These are phyloP conservation scores for Ambrosiella cleistominuta DNA, from an alignment of 2,329 filamentous ascomycete species.

Conservation along the genomic window DNA sequence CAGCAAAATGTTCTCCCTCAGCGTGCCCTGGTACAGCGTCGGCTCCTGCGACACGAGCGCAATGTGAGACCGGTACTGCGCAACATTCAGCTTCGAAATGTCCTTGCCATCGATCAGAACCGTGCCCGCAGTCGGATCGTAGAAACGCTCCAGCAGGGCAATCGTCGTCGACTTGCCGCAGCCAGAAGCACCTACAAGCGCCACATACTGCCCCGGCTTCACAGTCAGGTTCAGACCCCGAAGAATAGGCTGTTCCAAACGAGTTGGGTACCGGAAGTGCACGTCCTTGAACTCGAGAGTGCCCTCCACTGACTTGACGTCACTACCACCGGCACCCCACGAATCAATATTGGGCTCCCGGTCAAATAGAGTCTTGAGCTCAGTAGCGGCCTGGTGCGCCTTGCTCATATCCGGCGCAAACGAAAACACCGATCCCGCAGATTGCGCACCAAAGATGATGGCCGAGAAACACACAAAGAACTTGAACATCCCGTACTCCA, in stretches of 20 bases:
- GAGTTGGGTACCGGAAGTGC: slow-evolving; percentile 84
- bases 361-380: slow-evolving; percentile 73
- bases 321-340: slow-evolving; percentile 54
- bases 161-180: slow-evolving; percentile 93
- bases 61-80: slow-evolving; percentile 67
- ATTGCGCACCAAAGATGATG: slow-evolving; percentile 82
- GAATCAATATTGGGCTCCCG: slow-evolving; percentile 65
- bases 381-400: slow-evolving; percentile 64
- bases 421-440: slow-evolving; percentile 73
- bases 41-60: slow-evolving; percentile 89
- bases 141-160: slow-evolving; percentile 81
- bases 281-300: slow-evolving; percentile 79
- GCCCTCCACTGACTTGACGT: slow-evolving; percentile 48
- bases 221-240: slow-evolving; percentile 62
- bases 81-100: slow-evolving; percentile 64
- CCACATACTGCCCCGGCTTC: slow-evolving; percentile 65
- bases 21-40: slow-evolving; percentile 81
- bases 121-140: slow-evolving; percentile 67
- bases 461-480: slow-evolving; percentile 87
- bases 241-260: slow-evolving; percentile 80
- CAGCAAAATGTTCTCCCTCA: slow-evolving; percentile 77
- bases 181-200: slow-evolving; percentile 82
- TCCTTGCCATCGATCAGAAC: slow-evolving; percentile 71
- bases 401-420: slow-evolving; percentile 90
- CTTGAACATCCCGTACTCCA: slow-evolving; percentile 61